Base-by-base conservation (phyloP, 2,329 filamentous ascomycete species). In the Tolypocladium tundrense region DNA sequence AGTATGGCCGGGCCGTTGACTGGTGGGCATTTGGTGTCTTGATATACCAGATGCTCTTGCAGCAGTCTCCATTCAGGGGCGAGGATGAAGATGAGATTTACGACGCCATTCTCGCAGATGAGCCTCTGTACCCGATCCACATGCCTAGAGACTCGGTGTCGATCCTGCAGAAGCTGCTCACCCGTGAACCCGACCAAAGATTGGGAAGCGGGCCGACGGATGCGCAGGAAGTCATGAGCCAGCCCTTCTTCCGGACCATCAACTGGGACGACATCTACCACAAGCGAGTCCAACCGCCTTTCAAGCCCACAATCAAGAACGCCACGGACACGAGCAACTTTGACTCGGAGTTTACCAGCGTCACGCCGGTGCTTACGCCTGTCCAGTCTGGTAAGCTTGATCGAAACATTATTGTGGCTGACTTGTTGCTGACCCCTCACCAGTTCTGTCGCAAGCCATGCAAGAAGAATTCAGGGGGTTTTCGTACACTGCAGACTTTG, bases 21-120 rank as follows among this genome's bases (percentile, higher is more conserved):
- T 99, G 94, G 94, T 99, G 94, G 94, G 95, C 95, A 8, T 99
- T 99, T 74, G 94, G 94, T 72, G 94, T 99, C 39, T 78, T 99
- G 66, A 99, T 99, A 68, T 99, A 99, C 77, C 94, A 99, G 74
- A 99, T 99, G 95, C 88, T 99, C 58, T 84, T 99, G 54, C 95
- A 99, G 70, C 95, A 99, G 72, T 97, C 93, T 37, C 94, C 94
- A 0, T 99, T 99, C 88, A 88, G 94, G 67, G 94, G 94, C 68
- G 95, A 99, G 73, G 94, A 99, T 66, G 95, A 99, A 70, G 94
- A 99, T 70, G 94, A 99, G 75, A 99, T 99, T 62, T 99, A 99
- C 77, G 94, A 99, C 67, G 93, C 94, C 41, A 97, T 99, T 76
- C 84, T 99, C 50, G 91, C 93, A 9, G 94, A 99, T 70, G 94